Percentiles rank a stretch among this genome's conserved stretches.
Conservation (phyloP, 1,284 basidiomycete species). For the Apiotrichum montevideense region DNA sequence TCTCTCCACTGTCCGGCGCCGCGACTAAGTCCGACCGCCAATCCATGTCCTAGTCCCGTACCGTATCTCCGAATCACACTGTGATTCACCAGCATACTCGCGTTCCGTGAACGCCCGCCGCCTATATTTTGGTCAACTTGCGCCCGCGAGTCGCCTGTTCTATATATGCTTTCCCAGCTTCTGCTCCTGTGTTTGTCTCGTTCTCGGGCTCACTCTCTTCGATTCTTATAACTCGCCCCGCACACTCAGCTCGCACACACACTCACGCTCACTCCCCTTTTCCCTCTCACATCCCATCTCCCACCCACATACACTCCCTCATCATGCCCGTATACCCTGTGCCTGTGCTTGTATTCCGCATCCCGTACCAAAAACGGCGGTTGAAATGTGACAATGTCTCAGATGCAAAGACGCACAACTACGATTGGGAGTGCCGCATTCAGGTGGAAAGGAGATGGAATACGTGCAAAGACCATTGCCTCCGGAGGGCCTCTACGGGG, state of each 20-base stretch:
- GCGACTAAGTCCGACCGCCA: not conserved
- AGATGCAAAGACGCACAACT: not conserved
- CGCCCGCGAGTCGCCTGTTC: no score
- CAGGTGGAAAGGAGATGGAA: not conserved
- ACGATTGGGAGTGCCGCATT: not conserved
- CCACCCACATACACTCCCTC: not conserved
- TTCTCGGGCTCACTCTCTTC: not conserved
- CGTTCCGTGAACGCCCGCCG: no score
- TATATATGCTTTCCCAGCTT: not conserved
- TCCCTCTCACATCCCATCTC: not conserved
- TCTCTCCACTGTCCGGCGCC: slow-evolving; percentile 17
- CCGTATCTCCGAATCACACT: no score
- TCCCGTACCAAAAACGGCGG: not conserved
- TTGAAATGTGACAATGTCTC: not conserved
- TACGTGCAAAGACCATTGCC: not conserved
- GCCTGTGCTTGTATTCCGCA: not conserved
- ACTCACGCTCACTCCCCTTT: not conserved
- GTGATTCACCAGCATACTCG: no score
- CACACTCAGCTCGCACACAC: no score
- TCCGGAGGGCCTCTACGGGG: not conserved
- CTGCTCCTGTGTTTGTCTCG: not conserved
- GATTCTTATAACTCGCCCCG: no score
- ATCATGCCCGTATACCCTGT: not conserved
- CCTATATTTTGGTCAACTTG: no score
- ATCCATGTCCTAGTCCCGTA: not conserved